Conservation (phyloP, 768 basidiomycete genomes). For the Auricularia auricula-judae region DNA sequence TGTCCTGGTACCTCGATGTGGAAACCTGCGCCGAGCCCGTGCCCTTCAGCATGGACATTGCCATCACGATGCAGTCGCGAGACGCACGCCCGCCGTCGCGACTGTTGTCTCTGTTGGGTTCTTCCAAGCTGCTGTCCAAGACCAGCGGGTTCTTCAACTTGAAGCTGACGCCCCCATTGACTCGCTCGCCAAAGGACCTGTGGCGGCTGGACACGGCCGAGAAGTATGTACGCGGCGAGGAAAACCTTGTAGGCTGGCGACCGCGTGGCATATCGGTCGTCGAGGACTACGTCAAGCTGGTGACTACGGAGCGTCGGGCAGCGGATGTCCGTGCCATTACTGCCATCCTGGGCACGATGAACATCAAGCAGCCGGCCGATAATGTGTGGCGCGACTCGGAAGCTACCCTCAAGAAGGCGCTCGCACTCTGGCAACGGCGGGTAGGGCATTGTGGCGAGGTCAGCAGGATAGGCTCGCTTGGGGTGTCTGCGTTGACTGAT, state of each 20-base stretch:
- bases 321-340: slow-evolving; percentile 88
- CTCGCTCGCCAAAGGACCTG: slow-evolving; percentile 77
- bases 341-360: slow-evolving; percentile 41
- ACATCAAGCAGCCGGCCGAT: slow-evolving; percentile 22
- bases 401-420: slow-evolving; percentile 44
- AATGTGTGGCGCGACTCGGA: slow-evolving; percentile 57
- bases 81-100: slow-evolving; percentile 78
- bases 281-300: slow-evolving; percentile 70
- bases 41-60: slow-evolving; percentile 81
- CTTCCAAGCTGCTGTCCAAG: slow-evolving; percentile 65
- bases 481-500: slow-evolving; percentile 7
- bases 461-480: slow-evolving; percentile 12
- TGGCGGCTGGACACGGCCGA: slow-evolving; percentile 93
- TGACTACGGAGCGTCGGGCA: slow-evolving; percentile 57
- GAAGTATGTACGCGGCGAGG: slow-evolving; percentile 92
- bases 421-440: slow-evolving; percentile 75
- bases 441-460: slow-evolving; percentile 73
- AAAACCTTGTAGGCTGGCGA: slow-evolving; percentile 71
- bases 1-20: slow-evolving; percentile 71
- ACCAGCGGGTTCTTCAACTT: slow-evolving; percentile 79
- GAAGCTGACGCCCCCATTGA: slow-evolving; percentile 69
- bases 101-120: slow-evolving; percentile 64
- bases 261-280: slow-evolving; percentile 82
- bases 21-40: slow-evolving; percentile 77
- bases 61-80: slow-evolving; percentile 71